Conservation (phyloP, 2,329 filamentous ascomycete genomes). For the Penicillium palitans region DNA sequence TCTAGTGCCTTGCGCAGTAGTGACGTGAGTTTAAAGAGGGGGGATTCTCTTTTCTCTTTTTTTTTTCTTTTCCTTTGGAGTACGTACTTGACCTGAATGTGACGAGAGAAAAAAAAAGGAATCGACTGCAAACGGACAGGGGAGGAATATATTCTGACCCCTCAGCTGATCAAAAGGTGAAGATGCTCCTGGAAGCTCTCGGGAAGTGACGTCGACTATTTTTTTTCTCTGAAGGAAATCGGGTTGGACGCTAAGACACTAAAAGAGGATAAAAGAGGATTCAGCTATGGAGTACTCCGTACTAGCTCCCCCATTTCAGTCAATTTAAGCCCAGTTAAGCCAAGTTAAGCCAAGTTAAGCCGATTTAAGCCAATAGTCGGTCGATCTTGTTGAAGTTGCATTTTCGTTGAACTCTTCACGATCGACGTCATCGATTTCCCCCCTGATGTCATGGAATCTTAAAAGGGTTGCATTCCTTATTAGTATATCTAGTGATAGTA, state of each 20-base stretch:
- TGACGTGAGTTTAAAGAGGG: conserved; percentile 31
- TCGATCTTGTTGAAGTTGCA: conserved; percentile 11
- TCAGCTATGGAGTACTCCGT: too few relatives aligned
- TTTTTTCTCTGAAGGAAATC: conserved; percentile 1
- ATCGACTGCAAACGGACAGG: conserved; percentile 21
- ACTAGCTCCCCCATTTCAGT: neutral
- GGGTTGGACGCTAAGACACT: conserved; percentile 2
- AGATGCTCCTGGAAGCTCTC: conserved; percentile 12
- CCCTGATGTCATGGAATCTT: conserved; percentile 23
- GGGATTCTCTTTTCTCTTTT: neutral
- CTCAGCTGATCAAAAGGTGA: neutral
- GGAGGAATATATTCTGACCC: neutral
- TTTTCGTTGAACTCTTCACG: conserved; percentile 9
- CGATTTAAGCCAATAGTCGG: conserved; percentile 12
- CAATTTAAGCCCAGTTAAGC: too few relatives aligned
- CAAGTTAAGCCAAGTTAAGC: too few relatives aligned
- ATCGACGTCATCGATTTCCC: conserved; percentile 26
- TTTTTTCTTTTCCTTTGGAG: neutral
- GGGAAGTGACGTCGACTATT: conserved; percentile 15
- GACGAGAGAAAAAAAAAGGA: neutral
- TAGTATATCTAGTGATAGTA: too few relatives aligned
- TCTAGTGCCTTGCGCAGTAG: conserved; percentile 33
- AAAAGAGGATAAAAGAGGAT: neutral
- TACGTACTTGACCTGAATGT: conserved; percentile 4
- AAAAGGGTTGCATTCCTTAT: neutral